Conservation (phyloP, 208 protist species). For the Trypanosoma conorhini region DNA sequence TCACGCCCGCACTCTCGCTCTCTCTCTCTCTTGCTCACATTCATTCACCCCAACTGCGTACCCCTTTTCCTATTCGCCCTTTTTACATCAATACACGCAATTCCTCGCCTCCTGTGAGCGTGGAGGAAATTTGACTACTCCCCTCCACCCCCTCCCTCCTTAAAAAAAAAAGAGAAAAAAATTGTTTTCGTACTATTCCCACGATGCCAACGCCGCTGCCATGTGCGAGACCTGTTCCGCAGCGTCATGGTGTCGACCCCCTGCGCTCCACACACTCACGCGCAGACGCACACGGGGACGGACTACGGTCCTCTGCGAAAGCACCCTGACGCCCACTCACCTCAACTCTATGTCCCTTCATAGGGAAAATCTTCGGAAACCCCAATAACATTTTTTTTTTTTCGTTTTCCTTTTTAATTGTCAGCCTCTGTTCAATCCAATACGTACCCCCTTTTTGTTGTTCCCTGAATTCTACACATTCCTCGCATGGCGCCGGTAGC, state of each 20-base stretch:
- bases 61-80: no score
- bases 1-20: neutral
- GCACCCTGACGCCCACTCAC: neutral
- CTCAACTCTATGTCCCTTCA: neutral
- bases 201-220: neutral
- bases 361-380: neutral
- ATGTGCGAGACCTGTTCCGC: neutral
- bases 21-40: neutral
- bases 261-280: no score
- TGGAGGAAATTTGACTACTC: neutral
- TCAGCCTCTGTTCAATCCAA: neutral
- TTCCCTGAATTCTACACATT: neutral
- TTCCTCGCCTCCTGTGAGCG: neutral
- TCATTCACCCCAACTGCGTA: neutral
- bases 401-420: neutral
- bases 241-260: no score
- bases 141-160: no score
- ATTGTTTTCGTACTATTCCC: neutral
- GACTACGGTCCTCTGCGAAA: neutral
- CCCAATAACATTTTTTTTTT: neutral
- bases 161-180: no score
- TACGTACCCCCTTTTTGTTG: neutral
- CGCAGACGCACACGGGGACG: neutral
- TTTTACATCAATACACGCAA: neutral
- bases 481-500: neutral